Evolutionary conservation across 116 monocot genomes (phyloP).

Genomic region (Cymodocea nodosa): DNA sequence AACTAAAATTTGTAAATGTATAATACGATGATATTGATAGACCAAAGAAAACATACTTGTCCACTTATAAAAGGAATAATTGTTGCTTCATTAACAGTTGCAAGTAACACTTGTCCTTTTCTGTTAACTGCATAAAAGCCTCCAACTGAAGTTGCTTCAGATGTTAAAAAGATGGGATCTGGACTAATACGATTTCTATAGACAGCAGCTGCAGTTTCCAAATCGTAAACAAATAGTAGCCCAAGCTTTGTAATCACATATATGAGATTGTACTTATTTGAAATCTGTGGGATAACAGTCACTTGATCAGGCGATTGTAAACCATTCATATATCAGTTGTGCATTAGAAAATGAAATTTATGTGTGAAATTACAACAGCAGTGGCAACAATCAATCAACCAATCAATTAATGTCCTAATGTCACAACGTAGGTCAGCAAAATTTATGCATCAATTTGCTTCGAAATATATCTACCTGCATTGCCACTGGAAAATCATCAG

Average conservation of each 20-base stretch:
- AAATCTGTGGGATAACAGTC: slow-evolving; percentile 46
- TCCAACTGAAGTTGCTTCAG: slow-evolving; percentile 74
- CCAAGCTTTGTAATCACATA: slow-evolving; percentile 99
- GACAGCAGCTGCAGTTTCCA: slow-evolving; percentile 84
- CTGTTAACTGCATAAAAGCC: slow-evolving; percentile 96
- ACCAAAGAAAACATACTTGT: slow-evolving; percentile 10
- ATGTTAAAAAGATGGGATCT: slow-evolving; percentile 93
- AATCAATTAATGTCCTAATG: no score
- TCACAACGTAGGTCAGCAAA: no score
- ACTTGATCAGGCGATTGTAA: background rate
- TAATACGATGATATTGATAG: background rate
- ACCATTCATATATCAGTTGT: no score
- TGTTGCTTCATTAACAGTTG: slow-evolving; percentile 93
- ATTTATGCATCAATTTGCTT: no score
- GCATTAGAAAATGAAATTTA: no score
- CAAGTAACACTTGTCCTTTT: slow-evolving; percentile 89
- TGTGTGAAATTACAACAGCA: no score
- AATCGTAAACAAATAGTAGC: slow-evolving; percentile 93
- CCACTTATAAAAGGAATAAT: slow-evolving; percentile 26
- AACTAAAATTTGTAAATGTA: background rate
- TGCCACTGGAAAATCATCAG: slow-evolving; percentile 80
- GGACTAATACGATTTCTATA: slow-evolving; percentile 96
- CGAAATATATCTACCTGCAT: slow-evolving; percentile 12
- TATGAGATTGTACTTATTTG: slow-evolving; percentile 76
- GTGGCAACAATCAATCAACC: no score